phyloP scores from a whole-genome alignment of 2,329 filamentous ascomycete species.

The Ophiostoma perfectum region DNA sequence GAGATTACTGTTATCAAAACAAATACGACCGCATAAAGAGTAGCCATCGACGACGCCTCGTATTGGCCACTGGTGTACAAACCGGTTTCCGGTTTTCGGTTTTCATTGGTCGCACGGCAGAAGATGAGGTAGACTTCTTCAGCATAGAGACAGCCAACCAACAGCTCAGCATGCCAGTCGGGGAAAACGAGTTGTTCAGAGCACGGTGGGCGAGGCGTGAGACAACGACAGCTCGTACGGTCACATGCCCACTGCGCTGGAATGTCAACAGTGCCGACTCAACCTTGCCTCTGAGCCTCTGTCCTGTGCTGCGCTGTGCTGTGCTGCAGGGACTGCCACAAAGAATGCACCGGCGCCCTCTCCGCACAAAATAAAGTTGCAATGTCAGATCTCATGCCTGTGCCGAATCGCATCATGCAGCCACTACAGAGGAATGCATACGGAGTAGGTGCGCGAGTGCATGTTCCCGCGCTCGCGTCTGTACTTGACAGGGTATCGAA shows the following conservation, averaged over 20 bases:
- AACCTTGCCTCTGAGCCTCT: not conserved
- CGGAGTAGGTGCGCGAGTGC: too few species aligned
- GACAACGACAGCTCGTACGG: conserved; percentile 1
- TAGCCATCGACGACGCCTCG: too few species aligned
- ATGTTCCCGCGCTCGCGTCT: too few species aligned
- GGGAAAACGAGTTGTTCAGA: not conserved
- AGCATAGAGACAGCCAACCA: conserved; percentile 7
- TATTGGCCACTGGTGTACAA: not conserved
- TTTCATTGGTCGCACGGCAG: not conserved
- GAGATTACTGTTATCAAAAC: not conserved
- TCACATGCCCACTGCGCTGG: not conserved
- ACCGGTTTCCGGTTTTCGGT: too few species aligned
- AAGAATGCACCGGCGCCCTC: too few species aligned
- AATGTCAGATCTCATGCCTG: too few species aligned
- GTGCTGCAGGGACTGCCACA: too few species aligned
- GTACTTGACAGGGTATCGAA: too few species aligned
- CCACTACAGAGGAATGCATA: conserved; percentile 3
- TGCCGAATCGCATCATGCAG: not conserved
- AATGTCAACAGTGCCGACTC: not conserved
- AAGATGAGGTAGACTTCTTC: not conserved
- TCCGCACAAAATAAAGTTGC: too few species aligned
- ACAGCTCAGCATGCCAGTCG: not conserved
- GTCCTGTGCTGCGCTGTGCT: too few species aligned
- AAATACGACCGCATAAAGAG: too few species aligned
- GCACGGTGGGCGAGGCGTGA: not conserved